Base-by-base conservation (phyloP, 441 rosid species). In the Erodium texanum region DNA sequence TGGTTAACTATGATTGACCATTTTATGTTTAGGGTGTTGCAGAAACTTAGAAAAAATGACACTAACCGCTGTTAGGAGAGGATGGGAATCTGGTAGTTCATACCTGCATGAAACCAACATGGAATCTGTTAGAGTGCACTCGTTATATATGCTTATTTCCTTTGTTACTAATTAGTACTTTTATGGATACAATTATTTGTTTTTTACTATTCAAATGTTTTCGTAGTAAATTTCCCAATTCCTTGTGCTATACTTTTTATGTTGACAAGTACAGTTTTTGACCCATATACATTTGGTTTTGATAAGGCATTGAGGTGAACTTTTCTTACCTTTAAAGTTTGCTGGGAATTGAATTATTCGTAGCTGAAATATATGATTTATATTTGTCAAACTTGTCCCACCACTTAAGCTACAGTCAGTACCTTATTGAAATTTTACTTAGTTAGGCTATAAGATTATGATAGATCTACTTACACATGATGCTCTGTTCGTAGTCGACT, bases 401-500 rank as follows among this genome's bases (percentile, higher is more conserved):
- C 3, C 41, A 27, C 41, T 19, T 3, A 3, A 24, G 29, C 24
- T 52, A 34, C 15, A 64, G 29, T 32, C 27, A 62, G 34, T 62
- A 62, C 34, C 34, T 14, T 24, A 24, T 62, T 62, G 64, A 62
- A 62, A 59, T 19, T 54, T 56, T 15, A 50, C 54, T 48, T 58
- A 24, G 41, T 16, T 58, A 52, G 96, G 56, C 32, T 41, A 70
- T 59, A 66, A 70, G 54, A 74, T 38, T 58, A 62, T 70, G 52
- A 66, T 68, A 71, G 45, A 68, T 70, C 54, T 74, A 80, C 99
- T 95, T 86, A 92, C 99, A 95, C 99, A 77, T 80, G 85, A 72
- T 95, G 98, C 80, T 95, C 99, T 59, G 99, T 95, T 64, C 98
- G 86, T 67, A 95, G 87, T 64, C 89, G 84, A 73, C 90, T 85